Conservation (phyloP, 225 moss, liverwort and hornwort genomes). For the Straminergon stramineum region DNA sequence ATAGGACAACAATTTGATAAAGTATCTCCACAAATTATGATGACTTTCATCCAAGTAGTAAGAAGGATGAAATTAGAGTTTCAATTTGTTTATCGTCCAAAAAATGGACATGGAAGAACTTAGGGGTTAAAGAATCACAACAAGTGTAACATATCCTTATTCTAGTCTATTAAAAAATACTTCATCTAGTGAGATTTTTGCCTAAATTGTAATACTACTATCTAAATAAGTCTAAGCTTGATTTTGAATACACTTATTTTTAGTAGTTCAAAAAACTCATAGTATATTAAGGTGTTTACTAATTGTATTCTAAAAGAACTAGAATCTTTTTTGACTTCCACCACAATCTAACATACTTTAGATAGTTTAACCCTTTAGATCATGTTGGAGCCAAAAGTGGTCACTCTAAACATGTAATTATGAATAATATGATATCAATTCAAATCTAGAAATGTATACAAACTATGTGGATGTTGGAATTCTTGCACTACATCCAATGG, state of each 20-base stretch:
- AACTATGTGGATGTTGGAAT: not conserved
- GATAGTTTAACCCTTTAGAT: not conserved
- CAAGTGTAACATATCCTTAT: fast-evolving
- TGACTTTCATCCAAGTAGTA: too few species aligned
- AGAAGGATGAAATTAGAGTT: too few species aligned
- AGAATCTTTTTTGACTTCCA: not conserved
- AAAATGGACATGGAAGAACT: too few species aligned
- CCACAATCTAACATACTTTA: not conserved
- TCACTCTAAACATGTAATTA: fast-evolving
- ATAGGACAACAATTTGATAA: too few species aligned
- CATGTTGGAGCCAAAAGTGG: fast-evolving
- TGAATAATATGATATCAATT: not conserved
- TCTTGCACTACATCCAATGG: not conserved
- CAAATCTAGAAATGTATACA: fast-evolving
- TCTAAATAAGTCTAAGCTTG: not conserved
- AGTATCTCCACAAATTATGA: too few species aligned
- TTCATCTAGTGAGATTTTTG: not conserved
- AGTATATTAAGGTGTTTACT: too few species aligned
- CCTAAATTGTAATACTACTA: not conserved
- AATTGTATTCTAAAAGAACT: not conserved
- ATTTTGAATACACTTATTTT: not conserved
- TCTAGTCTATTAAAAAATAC: not conserved
- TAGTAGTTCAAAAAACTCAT: not conserved
- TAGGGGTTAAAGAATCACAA: not conserved
- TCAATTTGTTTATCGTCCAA: too few species aligned